Percentiles rank a stretch among this genome's conserved stretches.
Evolutionary conservation across 371 early-diverging fungal genomes (phyloP).

Genomic region (Parasitella parasitica): DNA sequence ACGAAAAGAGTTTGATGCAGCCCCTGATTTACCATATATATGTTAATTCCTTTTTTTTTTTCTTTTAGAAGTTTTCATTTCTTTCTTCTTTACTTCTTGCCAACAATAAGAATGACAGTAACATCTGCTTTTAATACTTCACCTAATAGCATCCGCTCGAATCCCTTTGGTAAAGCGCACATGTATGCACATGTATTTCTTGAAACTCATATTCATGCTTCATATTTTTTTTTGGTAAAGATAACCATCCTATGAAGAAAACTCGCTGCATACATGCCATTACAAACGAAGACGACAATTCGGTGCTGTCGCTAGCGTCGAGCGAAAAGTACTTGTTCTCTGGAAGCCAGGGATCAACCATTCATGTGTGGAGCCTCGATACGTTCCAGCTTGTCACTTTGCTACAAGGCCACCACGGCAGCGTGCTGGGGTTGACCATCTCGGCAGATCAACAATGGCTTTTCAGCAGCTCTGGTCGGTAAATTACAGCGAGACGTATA

Average conservation of each 20-base stretch:
- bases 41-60: constrained; percentile 1
- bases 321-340: constrained; percentile 63
- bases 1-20: neutral
- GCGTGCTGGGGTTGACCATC: constrained; percentile 62
- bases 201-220: too few species aligned
- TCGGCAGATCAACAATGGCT: constrained; percentile 55
- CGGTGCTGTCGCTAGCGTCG: constrained; percentile 69
- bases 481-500: too few species aligned
- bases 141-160: neutral
- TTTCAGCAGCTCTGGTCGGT: constrained; percentile 71
- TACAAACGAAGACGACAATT: constrained; percentile 60
- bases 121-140: neutral
- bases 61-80: neutral
- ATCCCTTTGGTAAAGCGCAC: neutral
- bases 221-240: too few species aligned
- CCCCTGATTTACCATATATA: constrained; percentile 1
- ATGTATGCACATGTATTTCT: too few species aligned
- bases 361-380: constrained; percentile 68
- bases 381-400: constrained; percentile 60
- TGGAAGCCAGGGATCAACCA: constrained; percentile 69
- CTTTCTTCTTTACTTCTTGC: neutral
- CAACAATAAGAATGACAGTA: neutral
- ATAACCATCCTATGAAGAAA: neutral
- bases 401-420: constrained; percentile 67
- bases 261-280: constrained; percentile 59